Evolutionary conservation across 306 rosid species (phyloP).

Genomic region (Quercus engelmannii): DNA sequence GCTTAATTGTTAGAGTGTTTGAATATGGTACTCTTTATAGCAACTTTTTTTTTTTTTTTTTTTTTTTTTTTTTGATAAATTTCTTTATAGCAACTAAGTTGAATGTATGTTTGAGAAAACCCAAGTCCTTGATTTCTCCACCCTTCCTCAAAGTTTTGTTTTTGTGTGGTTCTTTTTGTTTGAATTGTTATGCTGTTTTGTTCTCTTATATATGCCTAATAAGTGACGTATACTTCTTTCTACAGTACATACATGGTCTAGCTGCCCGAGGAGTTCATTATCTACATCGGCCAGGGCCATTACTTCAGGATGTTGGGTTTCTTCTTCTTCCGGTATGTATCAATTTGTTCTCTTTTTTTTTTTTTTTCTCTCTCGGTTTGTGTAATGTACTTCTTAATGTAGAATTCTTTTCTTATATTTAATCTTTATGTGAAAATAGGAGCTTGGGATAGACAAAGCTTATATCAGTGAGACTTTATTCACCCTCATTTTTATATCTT

Average conservation of each 20-base stretch:
- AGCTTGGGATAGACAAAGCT: slow-evolving; percentile 84
- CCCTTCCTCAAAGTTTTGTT: too few relatives aligned
- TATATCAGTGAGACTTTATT: slow-evolving; percentile 91
- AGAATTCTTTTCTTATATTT: slow-evolving; percentile 18
- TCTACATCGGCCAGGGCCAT: slow-evolving; percentile 87
- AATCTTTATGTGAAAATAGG: slow-evolving; percentile 44
- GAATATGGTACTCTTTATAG: neutral
- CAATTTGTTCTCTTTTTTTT: neutral
- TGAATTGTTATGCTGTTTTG: neutral
- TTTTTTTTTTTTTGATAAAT: neutral
- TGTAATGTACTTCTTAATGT: neutral
- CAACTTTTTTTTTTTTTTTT: neutral
- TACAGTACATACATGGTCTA: slow-evolving; percentile 90
- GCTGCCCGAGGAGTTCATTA: slow-evolving; percentile 98
- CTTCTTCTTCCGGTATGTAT: slow-evolving; percentile 72
- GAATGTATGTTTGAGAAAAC: neutral
- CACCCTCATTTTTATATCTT: slow-evolving; percentile 69
- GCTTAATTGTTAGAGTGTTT: neutral
- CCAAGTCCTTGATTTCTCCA: neutral
- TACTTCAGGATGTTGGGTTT: slow-evolving; percentile 90
- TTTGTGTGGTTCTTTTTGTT: neutral
- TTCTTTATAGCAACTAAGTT: neutral
- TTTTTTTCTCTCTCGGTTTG: neutral
- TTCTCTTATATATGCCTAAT: slow-evolving; percentile 6
- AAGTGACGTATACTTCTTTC: slow-evolving; percentile 19